Evolutionary conservation across 2,329 filamentous ascomycete species (phyloP).

Genomic region (Paraphoma sp.): DNA sequence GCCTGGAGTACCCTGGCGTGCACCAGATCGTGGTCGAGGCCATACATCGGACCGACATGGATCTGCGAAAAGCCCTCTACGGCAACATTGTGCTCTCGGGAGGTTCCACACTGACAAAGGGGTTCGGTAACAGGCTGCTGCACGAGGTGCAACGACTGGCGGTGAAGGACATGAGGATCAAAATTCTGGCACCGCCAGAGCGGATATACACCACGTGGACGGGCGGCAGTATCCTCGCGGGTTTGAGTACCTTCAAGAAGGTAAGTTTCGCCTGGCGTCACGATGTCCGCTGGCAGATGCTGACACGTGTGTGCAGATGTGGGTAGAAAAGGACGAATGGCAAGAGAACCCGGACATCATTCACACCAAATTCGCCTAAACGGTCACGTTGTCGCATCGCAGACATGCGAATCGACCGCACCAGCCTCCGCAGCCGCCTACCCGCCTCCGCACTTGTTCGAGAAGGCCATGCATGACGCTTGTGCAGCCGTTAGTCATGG

Average conservation of each 20-base stretch:
- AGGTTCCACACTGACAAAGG: conserved; percentile 94
- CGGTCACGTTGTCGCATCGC: conserved; percentile 40
- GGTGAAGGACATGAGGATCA: conserved; percentile 99
- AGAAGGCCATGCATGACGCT: conserved; percentile 37
- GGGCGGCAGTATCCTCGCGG: conserved; percentile 94
- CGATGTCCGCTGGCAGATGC: conserved; percentile 15
- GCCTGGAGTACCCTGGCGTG: conserved; percentile 93
- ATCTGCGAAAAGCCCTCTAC: conserved; percentile 91
- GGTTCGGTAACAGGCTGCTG: conserved; percentile 91
- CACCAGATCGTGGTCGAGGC: conserved; percentile 98
- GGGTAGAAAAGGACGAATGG: conserved; percentile 99
- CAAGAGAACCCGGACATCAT: conserved; percentile 99
- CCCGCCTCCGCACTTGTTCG: conserved; percentile 41
- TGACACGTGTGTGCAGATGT: conserved; percentile 73
- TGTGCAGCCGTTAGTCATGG: conserved; percentile 45
- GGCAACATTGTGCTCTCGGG: conserved; percentile 97
- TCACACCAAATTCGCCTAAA: conserved; percentile 90
- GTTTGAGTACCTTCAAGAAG: conserved; percentile 98
- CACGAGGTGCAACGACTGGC: conserved; percentile 91
- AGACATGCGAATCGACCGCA: conserved; percentile 21
- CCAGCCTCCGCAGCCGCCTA: conserved; percentile 33
- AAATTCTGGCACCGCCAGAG: conserved; percentile 97
- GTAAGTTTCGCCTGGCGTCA: conserved; percentile 57
- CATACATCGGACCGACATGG: conserved; percentile 93
- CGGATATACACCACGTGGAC: conserved; percentile 99